Base-by-base conservation (phyloP, 306 rosid genomes). In the Begonia masoniana region DNA sequence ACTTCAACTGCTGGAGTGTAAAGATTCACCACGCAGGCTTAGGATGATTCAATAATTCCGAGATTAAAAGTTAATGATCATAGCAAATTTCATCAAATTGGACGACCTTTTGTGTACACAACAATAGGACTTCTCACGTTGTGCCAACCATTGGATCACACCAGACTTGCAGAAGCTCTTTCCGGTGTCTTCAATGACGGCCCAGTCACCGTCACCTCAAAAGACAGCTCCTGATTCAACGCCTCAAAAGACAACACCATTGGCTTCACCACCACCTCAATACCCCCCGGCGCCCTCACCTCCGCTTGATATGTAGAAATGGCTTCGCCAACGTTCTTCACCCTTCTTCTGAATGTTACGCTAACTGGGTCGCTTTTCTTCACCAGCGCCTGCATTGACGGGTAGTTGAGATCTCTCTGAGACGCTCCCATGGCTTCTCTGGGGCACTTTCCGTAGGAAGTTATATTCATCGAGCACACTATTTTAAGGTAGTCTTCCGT, bases 331-430 rank as follows among this genome's bases (percentile, higher is more conserved):
- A 78, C 77, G 52, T 78, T 78, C 56, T 60, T 70, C 2, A 64
- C 68, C 8, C 15, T 64, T 51, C 79, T 67, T 0, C 26, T 41
- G 56, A 72, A 58, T 7, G 13, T 10, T 7, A 61, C 56, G 3
- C 17, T 15, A 46, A 67, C 56, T 4, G 60, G 23, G 2, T 69
- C 2, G 39, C 9, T 6, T 9, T 42, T 9, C 1, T 23, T 1
- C 31, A 78, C 75, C 23, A 41, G 31, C 5, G 53, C 51, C 24
- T 48, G 19, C 60, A 78, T 19, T 12, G 65, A 57, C 21, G 77
- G 83, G 45, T 61, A 61, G 36, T 74, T 70, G 9, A 65, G 58
- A 61, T 74, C 67, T 47, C n/a, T n/a, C n/a, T n/a, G n/a, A n/a
- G n/a, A n/a, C n/a, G n/a, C n/a, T n/a, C n/a, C n/a, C n/a, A n/a